Conservation (phyloP, 2,329 filamentous ascomycete genomes). For the Curvularia lunata region DNA sequence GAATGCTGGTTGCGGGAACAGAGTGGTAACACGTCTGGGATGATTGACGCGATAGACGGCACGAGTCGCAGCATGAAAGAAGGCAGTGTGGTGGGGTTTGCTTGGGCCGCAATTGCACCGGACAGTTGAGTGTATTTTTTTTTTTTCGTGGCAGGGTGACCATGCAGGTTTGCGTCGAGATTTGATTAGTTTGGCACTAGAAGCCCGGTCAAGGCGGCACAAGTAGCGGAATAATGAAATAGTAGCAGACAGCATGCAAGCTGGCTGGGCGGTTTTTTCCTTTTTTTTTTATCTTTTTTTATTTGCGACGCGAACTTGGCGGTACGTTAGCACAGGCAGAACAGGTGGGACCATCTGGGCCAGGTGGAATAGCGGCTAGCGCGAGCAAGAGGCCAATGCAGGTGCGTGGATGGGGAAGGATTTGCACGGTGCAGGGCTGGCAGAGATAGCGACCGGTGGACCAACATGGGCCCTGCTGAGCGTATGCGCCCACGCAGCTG, state of each 20-base stretch:
- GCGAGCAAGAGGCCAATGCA: slow-evolving; percentile 3
- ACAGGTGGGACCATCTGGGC: slow-evolving; percentile 8
- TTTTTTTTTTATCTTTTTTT: not conserved
- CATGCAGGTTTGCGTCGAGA: not conserved
- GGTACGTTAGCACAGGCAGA: not conserved
- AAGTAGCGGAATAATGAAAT: not conserved
- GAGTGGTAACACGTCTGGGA: not conserved
- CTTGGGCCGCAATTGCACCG: slow-evolving; percentile 5
- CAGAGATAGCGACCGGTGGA: slow-evolving; percentile 1
- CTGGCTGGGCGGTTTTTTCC: not conserved
- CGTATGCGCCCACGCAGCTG: not conserved
- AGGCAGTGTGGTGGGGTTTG: not conserved
- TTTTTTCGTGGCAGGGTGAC: slow-evolving; percentile 1
- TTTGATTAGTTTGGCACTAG: not conserved
- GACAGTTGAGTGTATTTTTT: not conserved
- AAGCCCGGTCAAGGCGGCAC: not conserved
- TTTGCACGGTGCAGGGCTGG: slow-evolving; percentile 2
- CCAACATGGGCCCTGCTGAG: not conserved
- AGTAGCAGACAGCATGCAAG: not conserved
- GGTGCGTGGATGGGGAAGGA: slow-evolving; percentile 3
- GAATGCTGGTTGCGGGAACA: not conserved
- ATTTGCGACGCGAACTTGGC: slow-evolving; percentile 1
- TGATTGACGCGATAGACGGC: not conserved
- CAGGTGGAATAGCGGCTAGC: not conserved
- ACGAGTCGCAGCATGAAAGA: not conserved